Conservation (phyloP, 1,284 basidiomycete species). For the Cryptococcus sp. region DNA sequence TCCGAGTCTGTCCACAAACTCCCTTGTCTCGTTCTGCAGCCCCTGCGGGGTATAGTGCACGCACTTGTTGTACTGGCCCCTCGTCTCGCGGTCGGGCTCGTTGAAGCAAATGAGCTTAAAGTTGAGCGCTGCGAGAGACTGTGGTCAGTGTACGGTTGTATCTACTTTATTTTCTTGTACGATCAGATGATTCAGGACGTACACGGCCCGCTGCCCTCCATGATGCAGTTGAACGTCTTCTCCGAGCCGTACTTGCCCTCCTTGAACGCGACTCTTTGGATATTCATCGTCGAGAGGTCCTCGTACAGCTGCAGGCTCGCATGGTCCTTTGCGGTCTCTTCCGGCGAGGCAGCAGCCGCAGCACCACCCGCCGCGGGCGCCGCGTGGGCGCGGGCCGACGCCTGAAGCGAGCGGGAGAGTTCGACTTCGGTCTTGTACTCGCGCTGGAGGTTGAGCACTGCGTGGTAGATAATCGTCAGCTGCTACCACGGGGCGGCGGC, state of each 20-base stretch:
- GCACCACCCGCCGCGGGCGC: slow-evolving; percentile 11
- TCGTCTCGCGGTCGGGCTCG: slow-evolving; percentile 23
- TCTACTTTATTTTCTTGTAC: no score
- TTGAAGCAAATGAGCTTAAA: slow-evolving; percentile 44
- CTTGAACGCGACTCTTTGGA: slow-evolving; percentile 38
- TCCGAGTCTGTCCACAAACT: slow-evolving; percentile 11
- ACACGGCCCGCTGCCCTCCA: slow-evolving; percentile 39
- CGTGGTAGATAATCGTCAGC: no score
- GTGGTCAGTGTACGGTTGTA: no score
- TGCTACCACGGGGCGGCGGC: no score
- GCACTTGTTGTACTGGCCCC: slow-evolving; percentile 6
- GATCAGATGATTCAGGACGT: slow-evolving; percentile 21
- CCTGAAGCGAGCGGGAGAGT: slow-evolving; percentile 36
- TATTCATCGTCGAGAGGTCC: slow-evolving; percentile 43
- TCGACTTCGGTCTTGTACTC: slow-evolving; percentile 44
- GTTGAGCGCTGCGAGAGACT: slow-evolving; percentile 36
- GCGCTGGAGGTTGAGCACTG: slow-evolving; percentile 21
- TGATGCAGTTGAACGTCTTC: slow-evolving; percentile 41
- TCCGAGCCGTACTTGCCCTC: slow-evolving; percentile 29
- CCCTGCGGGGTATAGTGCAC: slow-evolving; percentile 18
- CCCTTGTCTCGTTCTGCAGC: slow-evolving; percentile 12
- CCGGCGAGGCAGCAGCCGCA: slow-evolving; percentile 13
- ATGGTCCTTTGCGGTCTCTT: slow-evolving; percentile 38
- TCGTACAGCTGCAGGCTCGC: slow-evolving; percentile 43
- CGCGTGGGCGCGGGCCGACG: slow-evolving; percentile 6